These are phyloP conservation scores for Lantana camara DNA, from an alignment of 257 asterid species.

Conservation along the genomic window DNA sequence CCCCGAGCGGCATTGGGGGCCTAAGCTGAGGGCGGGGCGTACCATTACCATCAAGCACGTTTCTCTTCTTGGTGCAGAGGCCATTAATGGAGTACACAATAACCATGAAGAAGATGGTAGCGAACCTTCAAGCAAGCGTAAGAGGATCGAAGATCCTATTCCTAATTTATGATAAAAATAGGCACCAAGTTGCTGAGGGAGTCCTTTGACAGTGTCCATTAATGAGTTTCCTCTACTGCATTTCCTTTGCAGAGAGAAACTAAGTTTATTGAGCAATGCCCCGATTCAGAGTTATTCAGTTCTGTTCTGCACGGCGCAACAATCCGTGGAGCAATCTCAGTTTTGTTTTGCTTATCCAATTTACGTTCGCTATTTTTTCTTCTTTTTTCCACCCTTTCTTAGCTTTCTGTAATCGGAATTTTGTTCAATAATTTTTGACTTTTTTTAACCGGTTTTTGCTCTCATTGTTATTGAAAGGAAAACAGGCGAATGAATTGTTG, in stretches of 20 bases:
- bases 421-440: neutral
- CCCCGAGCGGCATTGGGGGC: conserved; percentile 99
- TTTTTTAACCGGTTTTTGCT: conserved; percentile 6
- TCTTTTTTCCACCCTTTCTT: neutral
- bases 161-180: conserved; percentile 45
- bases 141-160: conserved; percentile 64
- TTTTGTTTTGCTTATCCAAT: conserved; percentile 31
- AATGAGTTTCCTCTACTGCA: conserved; percentile 41
- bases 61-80: conserved; percentile 82
- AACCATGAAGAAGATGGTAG: conserved; percentile 41
- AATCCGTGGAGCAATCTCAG: conserved; percentile 14
- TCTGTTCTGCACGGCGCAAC: neutral
- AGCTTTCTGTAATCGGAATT: neutral
- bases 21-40: conserved; percentile 98
- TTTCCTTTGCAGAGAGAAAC: conserved; percentile 59
- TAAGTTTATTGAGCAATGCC: conserved; percentile 24
- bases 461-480: no score
- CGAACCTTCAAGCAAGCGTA: conserved; percentile 83
- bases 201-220: conserved; percentile 14
- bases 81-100: conserved; percentile 42
- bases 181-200: neutral
- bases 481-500: neutral
- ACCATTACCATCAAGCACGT: conserved; percentile 78
- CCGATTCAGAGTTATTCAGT: neutral
- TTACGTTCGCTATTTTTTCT: neutral